Evolutionary conservation across 345 rosid genomes (phyloP).

Genomic region (Salix caprea): DNA sequence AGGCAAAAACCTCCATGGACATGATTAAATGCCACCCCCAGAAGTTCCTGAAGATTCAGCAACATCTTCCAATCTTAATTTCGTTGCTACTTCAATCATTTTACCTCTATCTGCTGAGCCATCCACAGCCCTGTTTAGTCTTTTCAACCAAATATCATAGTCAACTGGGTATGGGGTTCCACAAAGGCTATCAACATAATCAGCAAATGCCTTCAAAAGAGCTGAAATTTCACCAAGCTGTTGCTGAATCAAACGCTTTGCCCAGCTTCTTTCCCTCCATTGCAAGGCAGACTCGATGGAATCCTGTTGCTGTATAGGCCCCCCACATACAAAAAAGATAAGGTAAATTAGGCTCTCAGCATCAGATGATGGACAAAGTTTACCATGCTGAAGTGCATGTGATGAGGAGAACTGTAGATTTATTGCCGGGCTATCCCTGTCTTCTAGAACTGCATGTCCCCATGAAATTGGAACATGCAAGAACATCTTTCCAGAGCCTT

Average conservation of each 20-base stretch:
- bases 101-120: constrained; percentile 47
- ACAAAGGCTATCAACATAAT: constrained; percentile 65
- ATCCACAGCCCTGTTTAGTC: constrained; percentile 46
- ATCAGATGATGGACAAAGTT: constrained; percentile 62
- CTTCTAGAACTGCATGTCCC: constrained; percentile 69
- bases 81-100: constrained; percentile 36
- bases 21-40: constrained; percentile 15
- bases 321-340: constrained; percentile 45
- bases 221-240: constrained; percentile 55
- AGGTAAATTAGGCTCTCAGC: constrained; percentile 60
- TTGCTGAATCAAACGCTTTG: constrained; percentile 47
- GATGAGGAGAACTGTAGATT: constrained; percentile 61
- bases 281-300: constrained; percentile 64
- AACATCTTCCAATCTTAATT: constrained; percentile 25
- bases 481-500: constrained; percentile 20
- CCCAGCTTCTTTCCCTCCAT: constrained; percentile 68
- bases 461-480: constrained; percentile 41
- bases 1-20: neutral
- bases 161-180: constrained; percentile 69
- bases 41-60: constrained; percentile 39
- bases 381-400: constrained; percentile 61
- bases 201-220: constrained; percentile 61
- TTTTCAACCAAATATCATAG: constrained; percentile 52
- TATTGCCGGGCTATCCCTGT: constrained; percentile 53
- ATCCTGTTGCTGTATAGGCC: constrained; percentile 47